These are phyloP conservation scores for Avena sativa DNA, from an alignment of 176 grass and related monocot species.

Conservation along the genomic window DNA sequence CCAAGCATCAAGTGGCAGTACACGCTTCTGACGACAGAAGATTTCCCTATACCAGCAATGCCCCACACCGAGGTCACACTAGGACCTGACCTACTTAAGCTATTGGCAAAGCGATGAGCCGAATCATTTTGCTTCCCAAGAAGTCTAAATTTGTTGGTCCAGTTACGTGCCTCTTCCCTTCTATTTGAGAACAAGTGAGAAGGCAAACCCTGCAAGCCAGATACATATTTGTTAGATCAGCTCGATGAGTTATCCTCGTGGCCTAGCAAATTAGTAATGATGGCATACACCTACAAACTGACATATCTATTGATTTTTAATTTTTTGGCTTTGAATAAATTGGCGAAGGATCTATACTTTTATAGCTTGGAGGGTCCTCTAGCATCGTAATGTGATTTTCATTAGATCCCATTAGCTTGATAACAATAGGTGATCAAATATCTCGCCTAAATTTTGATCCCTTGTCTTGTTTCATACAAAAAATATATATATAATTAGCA, in stretches of 20 bases:
- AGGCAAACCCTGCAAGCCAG: neutral
- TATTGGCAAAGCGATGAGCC: rapidly evolving
- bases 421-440: no score
- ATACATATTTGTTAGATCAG: neutral
- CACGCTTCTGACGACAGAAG: neutral
- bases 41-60: neutral
- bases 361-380: no score
- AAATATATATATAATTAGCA: no score
- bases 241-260: neutral
- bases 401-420: no score
- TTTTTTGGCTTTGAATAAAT: no score
- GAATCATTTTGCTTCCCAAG: neutral
- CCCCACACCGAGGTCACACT: neutral
- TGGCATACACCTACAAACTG: no score
- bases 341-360: no score
- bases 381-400: no score
- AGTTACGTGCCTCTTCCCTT: neutral
- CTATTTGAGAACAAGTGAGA: neutral
- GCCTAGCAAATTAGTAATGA: neutral
- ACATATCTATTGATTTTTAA: no score
- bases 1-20: neutral
- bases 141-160: neutral
- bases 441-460: no score
- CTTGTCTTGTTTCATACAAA: no score
- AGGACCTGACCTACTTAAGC: neutral